These are phyloP conservation scores for Zygosaccharomyces pseudobailii DNA, from an alignment of 1,139 yeast genomes.

Conservation along the genomic window DNA sequence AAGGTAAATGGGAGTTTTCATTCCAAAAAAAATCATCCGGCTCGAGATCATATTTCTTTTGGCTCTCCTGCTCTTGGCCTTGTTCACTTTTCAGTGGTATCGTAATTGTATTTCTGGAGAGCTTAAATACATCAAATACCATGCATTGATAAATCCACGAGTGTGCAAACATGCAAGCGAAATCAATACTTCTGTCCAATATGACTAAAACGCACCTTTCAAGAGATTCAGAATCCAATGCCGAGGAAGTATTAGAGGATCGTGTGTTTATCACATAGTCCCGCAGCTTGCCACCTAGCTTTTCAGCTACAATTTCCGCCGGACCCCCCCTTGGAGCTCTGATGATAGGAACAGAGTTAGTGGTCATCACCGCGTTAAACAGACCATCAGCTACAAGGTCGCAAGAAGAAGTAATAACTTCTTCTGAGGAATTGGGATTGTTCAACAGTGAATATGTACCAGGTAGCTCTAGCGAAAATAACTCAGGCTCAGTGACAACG, in stretches of 20 bases:
- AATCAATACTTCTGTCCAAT: constrained; percentile 82
- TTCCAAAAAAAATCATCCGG: constrained; percentile 92
- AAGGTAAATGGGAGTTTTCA: constrained; percentile 77
- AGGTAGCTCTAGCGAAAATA: constrained; percentile 72
- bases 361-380: constrained; percentile 72
- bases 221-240: constrained; percentile 31
- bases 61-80: constrained; percentile 37
- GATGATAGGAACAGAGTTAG: constrained; percentile 78
- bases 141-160: constrained; percentile 98
- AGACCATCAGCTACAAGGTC: constrained; percentile 72
- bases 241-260: constrained; percentile 32
- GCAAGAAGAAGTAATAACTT: constrained; percentile 63
- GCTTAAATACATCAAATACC: constrained; percentile 84
- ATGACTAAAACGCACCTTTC: constrained; percentile 75
- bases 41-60: constrained; percentile 66
- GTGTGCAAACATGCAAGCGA: constrained; percentile 91
- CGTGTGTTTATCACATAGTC: constrained; percentile 77
- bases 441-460: constrained; percentile 65
- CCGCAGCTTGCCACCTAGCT: constrained; percentile 73
- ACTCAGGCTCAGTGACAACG: constrained; percentile 86
- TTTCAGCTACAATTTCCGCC: constrained; percentile 88
- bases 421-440: constrained; percentile 68
- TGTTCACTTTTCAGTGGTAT: constrained; percentile 44
- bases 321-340: constrained; percentile 93
- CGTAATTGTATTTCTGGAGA: constrained; percentile 74